Evolutionary conservation across 2,329 filamentous ascomycete genomes (phyloP).

Genomic region (Alternaria dauci): DNA sequence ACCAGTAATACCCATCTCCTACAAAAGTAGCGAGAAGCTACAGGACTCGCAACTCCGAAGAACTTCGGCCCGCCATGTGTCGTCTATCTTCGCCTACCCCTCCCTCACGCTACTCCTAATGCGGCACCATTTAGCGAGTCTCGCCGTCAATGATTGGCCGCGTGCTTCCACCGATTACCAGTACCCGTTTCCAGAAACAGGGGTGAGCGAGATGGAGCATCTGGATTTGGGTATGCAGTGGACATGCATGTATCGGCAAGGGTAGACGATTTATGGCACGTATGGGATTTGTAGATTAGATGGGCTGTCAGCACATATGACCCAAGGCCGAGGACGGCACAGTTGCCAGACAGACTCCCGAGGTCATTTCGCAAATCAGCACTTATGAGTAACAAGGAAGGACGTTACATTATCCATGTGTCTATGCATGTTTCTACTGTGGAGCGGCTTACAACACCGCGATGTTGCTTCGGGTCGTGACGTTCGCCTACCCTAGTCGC

Average conservation of each 20-base stretch:
- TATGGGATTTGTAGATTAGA: background rate
- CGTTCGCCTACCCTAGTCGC: constrained; percentile 12
- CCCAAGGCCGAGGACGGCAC: background rate
- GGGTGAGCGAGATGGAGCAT: constrained; percentile 23
- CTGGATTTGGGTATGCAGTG: constrained; percentile 3
- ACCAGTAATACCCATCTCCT: background rate
- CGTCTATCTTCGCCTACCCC: constrained; percentile 6
- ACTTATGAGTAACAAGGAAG: background rate
- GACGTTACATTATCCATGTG: background rate
- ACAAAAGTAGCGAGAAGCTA: background rate
- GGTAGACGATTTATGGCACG: constrained; percentile 13
- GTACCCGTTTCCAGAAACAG: constrained; percentile 17
- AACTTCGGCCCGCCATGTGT: background rate
- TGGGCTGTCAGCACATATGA: background rate
- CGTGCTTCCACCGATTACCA: background rate
- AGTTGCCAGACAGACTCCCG: background rate
- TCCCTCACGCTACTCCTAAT: background rate
- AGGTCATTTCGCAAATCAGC: background rate
- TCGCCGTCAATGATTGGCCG: background rate
- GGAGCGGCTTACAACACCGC: background rate
- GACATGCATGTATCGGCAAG: constrained; percentile 12
- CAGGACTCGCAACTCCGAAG: background rate
- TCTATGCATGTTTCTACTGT: background rate
- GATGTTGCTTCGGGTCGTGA: constrained; percentile 1
- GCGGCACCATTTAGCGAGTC: background rate